Evolutionary conservation across 345 rosid genomes (phyloP).

Genomic region (Eucalyptus decipiens): DNA sequence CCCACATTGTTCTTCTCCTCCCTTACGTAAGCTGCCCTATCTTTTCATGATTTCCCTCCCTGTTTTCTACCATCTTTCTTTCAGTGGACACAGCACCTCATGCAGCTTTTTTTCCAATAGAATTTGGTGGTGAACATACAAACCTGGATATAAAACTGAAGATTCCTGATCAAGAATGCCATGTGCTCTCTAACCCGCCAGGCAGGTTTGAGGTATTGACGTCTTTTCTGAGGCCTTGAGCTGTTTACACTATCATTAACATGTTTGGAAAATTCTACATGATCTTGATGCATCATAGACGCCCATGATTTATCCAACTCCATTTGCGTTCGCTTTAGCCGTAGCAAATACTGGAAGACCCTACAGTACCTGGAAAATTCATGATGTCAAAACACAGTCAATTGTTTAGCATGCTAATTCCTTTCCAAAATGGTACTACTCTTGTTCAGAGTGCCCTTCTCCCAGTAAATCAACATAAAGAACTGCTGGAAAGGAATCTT

Average conservation of each 20-base stretch:
- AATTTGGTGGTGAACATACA: neutral
- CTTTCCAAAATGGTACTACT: neutral
- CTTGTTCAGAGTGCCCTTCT: neutral
- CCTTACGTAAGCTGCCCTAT: neutral
- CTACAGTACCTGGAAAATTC: constrained; percentile 50
- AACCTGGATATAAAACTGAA: constrained; percentile 97
- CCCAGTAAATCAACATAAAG: neutral
- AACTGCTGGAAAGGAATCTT: constrained; percentile 32
- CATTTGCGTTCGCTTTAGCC: constrained; percentile 91
- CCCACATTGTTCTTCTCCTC: neutral
- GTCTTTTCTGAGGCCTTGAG: constrained; percentile 54
- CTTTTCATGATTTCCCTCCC: neutral
- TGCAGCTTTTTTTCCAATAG: neutral
- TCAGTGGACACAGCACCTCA: neutral
- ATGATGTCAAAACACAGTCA: neutral
- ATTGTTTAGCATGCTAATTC: neutral
- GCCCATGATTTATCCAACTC: constrained; percentile 99
- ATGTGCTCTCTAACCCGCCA: constrained; percentile 98
- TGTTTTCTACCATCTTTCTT: neutral
- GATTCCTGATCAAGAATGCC: constrained; percentile 94
- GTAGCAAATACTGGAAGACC: constrained; percentile 83
- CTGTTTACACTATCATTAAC: constrained; percentile 34
- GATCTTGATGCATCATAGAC: constrained; percentile 95
- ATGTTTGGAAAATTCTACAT: constrained; percentile 61
- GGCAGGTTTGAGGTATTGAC: constrained; percentile 78